Evolutionary conservation across 2,329 filamentous ascomycete species (phyloP).

Genomic region (Coniella lustricola): DNA sequence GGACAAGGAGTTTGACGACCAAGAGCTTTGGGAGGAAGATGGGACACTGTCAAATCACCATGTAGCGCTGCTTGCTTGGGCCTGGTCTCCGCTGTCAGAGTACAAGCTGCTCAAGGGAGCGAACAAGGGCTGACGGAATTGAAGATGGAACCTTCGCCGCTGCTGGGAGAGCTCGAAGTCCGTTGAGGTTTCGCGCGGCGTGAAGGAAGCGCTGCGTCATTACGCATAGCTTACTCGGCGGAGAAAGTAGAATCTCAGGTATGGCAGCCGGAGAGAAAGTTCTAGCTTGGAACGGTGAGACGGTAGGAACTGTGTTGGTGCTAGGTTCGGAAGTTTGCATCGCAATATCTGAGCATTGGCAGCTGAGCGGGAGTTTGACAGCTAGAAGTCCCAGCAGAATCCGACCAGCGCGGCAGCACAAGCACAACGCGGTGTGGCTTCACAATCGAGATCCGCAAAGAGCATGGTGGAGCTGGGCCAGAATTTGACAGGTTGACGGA

Average conservation of each 20-base stretch:
- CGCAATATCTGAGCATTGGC: too few species aligned
- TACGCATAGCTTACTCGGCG: background rate
- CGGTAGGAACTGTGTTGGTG: background rate
- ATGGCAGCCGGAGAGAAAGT: too few species aligned
- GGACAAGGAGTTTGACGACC: background rate
- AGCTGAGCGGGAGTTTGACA: too few species aligned
- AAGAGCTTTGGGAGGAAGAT: conserved; percentile 10
- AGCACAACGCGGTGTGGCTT: background rate
- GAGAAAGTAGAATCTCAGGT: too few species aligned
- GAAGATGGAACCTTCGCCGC: too few species aligned
- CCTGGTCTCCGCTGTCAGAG: conserved; percentile 14
- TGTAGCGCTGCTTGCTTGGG: conserved; percentile 14
- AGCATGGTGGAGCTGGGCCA: background rate
- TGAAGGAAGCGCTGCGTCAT: too few species aligned
- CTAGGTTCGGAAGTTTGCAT: background rate
- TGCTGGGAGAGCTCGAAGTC: background rate
- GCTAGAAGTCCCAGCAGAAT: too few species aligned
- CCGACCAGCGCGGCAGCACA: too few species aligned
- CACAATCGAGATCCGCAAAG: background rate
- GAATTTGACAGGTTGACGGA: background rate
- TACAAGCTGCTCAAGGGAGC: conserved; percentile 13
- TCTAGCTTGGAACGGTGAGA: background rate
- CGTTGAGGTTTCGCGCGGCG: too few species aligned
- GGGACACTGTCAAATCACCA: conserved; percentile 9
- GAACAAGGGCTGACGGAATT: background rate